A percentile compares a stretch with the other conserved stretches of the same genome.
Conservation (phyloP, 306 rosid genomes). For the Ormosia semicastrata region DNA sequence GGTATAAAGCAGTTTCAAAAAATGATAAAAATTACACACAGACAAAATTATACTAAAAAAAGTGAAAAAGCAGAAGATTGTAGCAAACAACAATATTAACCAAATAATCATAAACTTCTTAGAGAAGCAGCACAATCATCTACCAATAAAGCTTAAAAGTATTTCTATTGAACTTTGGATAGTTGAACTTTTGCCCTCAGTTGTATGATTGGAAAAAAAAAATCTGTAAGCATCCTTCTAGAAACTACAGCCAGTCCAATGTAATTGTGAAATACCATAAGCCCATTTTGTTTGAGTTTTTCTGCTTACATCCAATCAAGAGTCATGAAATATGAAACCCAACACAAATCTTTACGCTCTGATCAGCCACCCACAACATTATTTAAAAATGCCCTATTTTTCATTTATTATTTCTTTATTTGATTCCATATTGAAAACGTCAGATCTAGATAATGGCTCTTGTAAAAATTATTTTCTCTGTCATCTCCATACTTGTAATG, state of each 20-base stretch:
- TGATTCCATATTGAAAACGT: background rate
- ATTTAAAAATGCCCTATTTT: background rate
- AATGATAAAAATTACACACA: too few relatives aligned
- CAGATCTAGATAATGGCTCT: too few relatives aligned
- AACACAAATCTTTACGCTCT: background rate
- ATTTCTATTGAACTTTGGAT: background rate
- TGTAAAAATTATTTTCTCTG: background rate
- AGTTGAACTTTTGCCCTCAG: background rate
- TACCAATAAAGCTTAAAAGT: too few relatives aligned
- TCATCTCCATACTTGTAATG: background rate
- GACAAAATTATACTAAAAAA: too few relatives aligned
- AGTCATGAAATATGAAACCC: background rate
- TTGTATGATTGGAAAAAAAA: background rate
- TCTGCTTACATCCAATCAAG: background rate
- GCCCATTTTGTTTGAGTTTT: background rate
- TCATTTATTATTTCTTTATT: constrained; percentile 27
- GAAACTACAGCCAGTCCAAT: constrained; percentile 24
- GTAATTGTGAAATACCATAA: background rate
- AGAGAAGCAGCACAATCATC: too few relatives aligned
- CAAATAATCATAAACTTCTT: too few relatives aligned
- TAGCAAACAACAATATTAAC: too few relatives aligned
- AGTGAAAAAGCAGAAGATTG: too few relatives aligned
- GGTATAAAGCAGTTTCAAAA: too few relatives aligned
- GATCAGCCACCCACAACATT: background rate
- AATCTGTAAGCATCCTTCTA: constrained; percentile 7